Evolutionary conservation across 2,329 filamentous ascomycete genomes (phyloP).

Genomic region (Zasmidium angulare): DNA sequence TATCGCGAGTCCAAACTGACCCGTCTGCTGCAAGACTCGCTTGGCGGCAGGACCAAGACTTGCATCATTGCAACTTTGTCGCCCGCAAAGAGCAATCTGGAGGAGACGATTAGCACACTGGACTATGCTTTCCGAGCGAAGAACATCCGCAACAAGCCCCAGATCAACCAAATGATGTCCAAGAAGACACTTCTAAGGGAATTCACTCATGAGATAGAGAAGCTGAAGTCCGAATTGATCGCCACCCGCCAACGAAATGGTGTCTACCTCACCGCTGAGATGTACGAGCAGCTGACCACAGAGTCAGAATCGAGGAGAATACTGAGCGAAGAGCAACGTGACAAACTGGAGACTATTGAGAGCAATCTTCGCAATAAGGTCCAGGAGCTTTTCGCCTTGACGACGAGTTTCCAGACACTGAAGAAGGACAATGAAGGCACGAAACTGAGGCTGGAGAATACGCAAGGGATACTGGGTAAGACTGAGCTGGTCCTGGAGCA

Average conservation of each 20-base stretch:
- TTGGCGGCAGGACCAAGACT: constrained; percentile 93
- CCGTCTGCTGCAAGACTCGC: constrained; percentile 88
- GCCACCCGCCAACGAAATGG: constrained; percentile 91
- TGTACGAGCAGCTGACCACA: constrained; percentile 85
- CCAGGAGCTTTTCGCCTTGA: constrained; percentile 84
- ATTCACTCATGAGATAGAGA: constrained; percentile 90
- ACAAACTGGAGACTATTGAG: constrained; percentile 91
- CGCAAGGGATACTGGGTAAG: constrained; percentile 78
- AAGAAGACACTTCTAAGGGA: constrained; percentile 91
- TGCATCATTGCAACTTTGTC: constrained; percentile 98
- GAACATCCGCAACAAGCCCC: constrained; percentile 97
- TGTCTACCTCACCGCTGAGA: constrained; percentile 86
- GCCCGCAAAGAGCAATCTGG: constrained; percentile 88
- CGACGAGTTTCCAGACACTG: constrained; percentile 79
- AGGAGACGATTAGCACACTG: constrained; percentile 96
- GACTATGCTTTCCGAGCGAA: constrained; percentile 98
- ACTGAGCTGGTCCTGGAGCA: constrained; percentile 80
- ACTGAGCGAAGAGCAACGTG: constrained; percentile 85
- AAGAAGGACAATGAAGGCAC: constrained; percentile 88
- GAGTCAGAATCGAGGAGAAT: constrained; percentile 91
- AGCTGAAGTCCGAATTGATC: constrained; percentile 89
- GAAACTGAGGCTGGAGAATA: constrained; percentile 69
- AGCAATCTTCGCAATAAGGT: constrained; percentile 88
- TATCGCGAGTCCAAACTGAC: constrained; percentile 95
- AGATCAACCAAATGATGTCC: constrained; percentile 85